phyloP scores from a whole-genome alignment of 2,329 filamentous ascomycete genomes.

The Monosporascus cannonballus region DNA sequence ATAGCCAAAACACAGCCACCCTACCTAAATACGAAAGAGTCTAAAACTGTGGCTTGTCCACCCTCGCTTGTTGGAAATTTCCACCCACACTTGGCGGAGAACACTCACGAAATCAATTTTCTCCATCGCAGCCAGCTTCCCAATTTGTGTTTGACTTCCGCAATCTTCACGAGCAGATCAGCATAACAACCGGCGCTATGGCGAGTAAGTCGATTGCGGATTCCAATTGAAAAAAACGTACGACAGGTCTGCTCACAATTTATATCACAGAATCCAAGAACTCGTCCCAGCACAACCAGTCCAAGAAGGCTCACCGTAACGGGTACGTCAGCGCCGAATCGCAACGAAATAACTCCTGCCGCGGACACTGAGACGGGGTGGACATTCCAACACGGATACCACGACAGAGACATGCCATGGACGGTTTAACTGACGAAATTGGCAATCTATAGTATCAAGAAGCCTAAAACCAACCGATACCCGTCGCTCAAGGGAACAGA shows the following conservation, averaged over 20 bases:
- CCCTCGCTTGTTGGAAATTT: conserved; percentile 26
- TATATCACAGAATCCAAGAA: conserved; percentile 86
- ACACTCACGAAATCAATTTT: conserved; percentile 16
- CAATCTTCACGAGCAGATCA: conserved; percentile 18
- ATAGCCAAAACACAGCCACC: not conserved
- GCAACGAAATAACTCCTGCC: conserved; percentile 6
- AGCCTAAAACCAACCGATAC: conserved; percentile 98
- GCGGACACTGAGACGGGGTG: conserved; percentile 1
- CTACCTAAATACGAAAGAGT: not conserved
- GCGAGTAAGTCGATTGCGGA: conserved; percentile 52
- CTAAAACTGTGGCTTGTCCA: conserved; percentile 10
- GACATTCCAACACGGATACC: not conserved
- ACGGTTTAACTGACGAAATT: conserved; percentile 8
- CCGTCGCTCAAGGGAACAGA: conserved; percentile 98
- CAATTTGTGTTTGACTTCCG: conserved; percentile 13
- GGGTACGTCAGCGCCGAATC: conserved; percentile 58
- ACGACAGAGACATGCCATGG: not conserved
- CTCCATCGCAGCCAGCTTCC: conserved; percentile 13
- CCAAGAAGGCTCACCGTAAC: conserved; percentile 98
- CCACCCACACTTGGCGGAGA: conserved; percentile 25
- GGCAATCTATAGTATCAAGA: conserved; percentile 77
- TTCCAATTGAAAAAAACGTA: not conserved
- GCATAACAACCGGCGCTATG: conserved; percentile 47
- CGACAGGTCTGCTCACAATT: conserved; percentile 19
- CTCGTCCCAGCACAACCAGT: conserved; percentile 98